A percentile compares a stretch with the other conserved stretches of the same genome.
Conservation (phyloP, 352 stramenopile species). For the Phytophthora uliginosa region DNA sequence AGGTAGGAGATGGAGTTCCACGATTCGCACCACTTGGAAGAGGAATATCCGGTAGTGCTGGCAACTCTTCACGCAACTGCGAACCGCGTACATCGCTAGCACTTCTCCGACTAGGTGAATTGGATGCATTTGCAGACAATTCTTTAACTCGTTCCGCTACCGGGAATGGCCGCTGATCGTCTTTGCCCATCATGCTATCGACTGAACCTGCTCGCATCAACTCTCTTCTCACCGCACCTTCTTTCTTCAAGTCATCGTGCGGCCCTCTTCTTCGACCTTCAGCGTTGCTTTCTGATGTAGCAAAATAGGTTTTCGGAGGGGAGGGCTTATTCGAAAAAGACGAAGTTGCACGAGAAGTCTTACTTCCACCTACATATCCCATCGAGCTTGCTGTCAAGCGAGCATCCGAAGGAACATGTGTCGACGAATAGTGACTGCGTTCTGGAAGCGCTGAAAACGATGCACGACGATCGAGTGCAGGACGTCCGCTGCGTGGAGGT, state of each 20-base stretch:
- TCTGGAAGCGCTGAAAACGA: constrained; percentile 49
- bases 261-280: constrained; percentile 27
- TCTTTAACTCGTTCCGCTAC: constrained; percentile 32
- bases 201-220: constrained; percentile 34
- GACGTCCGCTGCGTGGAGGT: constrained; percentile 24
- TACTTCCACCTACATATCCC: constrained; percentile 28
- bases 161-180: constrained; percentile 11
- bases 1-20: constrained; percentile 18
- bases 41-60: constrained; percentile 75
- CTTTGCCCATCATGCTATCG: constrained; percentile 33
- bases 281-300: constrained; percentile 7
- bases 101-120: constrained; percentile 27
- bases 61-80: constrained; percentile 57
- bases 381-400: constrained; percentile 5
- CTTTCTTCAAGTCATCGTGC: constrained; percentile 34
- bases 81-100: constrained; percentile 4
- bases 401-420: constrained; percentile 13
- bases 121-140: constrained; percentile 19
- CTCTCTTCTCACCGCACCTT: constrained; percentile 32
- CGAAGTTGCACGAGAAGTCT: constrained; percentile 17
- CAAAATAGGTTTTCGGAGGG: constrained; percentile 16
- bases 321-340: constrained; percentile 16
- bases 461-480: constrained; percentile 55
- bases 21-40: constrained; percentile 38
- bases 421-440: constrained; percentile 19